Evolutionary conservation across 2,329 filamentous ascomycete species (phyloP), one percentile per base, ranked within the genome.

Genomic region (Kalaharituber pfeilii): DNA sequence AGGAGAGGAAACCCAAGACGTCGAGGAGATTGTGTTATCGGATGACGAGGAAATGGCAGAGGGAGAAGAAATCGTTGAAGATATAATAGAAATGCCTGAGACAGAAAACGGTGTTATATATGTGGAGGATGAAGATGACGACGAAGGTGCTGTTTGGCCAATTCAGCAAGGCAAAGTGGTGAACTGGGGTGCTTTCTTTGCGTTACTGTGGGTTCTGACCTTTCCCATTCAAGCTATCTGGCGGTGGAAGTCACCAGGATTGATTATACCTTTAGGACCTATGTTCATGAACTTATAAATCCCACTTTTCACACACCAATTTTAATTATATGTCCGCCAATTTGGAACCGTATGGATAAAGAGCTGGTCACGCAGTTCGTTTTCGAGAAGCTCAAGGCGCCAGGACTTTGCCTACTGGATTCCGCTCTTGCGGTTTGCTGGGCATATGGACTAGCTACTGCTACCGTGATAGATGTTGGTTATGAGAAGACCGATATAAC

Each of bases 331-430:
- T 78, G 84, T 6, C 85, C 94, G 62, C 88, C 91, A 3, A 82
- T 81, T 62, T 98, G 91, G 89, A 87, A 86, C 3, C 79, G 84
- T 7, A 81, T 83, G 58, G 87, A 95, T 68, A 82, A 82, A 66
- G 89, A 96, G 69, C 78, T 77, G 36, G 81, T 98, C 61, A 84
- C 88, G 13, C 86, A 91, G 59, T 98, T 94, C 72, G 79, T 96
- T 60, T 98, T 98, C 65, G 91, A 98, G 69, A 93, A 91, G 70
- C 94, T 94, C 66, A 91, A 89, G 71, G 91, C 86, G 0, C 91
- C 91, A 0, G 87, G 86, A 0, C 83, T 98, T 51, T 88, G 84
- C 63, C 75, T 96, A 59, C 82, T 98, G 72, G 85, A 96, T 69
- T 83, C 86, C 62, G 88, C 86, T 2, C 71, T 93, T 49, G 88